Base-by-base conservation (phyloP, 2,329 filamentous ascomycete genomes). In the Trichoderma gracile region DNA sequence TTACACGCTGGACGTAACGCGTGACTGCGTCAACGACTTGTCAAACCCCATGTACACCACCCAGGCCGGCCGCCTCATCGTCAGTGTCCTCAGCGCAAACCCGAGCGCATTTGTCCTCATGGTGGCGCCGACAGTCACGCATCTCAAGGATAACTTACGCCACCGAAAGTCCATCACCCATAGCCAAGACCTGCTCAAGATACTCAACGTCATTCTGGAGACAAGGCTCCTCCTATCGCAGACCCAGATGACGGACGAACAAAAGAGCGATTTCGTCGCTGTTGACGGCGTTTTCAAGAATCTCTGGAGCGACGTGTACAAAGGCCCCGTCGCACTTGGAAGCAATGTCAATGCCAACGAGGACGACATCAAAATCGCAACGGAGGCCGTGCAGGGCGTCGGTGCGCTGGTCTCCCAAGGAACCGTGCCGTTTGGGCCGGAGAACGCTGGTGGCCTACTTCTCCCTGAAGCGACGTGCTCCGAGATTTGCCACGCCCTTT, bases 21-120 rank as follows among this genome's bases (percentile, higher is more conserved):
- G 79, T 40, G 85, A 87, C 69, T 82, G 84, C 64, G 77, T 80
- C 15, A 79, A 81, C 30, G 84, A 87, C 63, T 72, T 87, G 21
- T 78, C 79, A 5, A 85, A 81, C 65, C 77, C 81, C 3, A 80
- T 79, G 14, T 86, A 86, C 67, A 78, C 82, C 0, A 79, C 80
- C 38, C 76, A 80, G 7, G 82, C 84, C 9, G 84, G 84, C 6
- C 78, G 82, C 45, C 75, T 86, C 8, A 73, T 86, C 9, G 78
- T 82, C 63, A 81, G 81, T 57, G 78, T 85, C 4, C 72, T 82
- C 61, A 83, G 80, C 46, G 80, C 83, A 15, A 82, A 78, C 40
- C 72, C 77, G 4, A 73, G 75, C 25, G 79, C 82, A 0, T 87
- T 86, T 68, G 75, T 79, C 8, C 72, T 82, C 42, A 78, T 80